A percentile compares a stretch with the other conserved stretches of the same genome.
Evolutionary conservation across 345 rosid genomes (phyloP).

Genomic region (Populus tremula): DNA sequence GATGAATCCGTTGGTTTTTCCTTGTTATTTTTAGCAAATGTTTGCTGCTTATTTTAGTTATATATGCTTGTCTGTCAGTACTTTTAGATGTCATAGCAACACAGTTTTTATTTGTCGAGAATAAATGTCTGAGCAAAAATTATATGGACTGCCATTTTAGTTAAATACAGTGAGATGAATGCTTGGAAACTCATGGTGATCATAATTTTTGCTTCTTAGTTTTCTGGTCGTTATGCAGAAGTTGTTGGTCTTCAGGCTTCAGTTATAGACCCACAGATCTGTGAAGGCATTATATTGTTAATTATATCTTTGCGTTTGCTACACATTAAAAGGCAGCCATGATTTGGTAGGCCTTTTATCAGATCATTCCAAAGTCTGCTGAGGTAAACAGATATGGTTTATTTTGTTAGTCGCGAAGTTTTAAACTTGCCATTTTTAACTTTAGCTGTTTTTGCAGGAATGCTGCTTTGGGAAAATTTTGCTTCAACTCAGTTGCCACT

Average conservation of each 20-base stretch:
- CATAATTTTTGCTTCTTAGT: neutral
- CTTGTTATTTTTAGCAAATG: neutral
- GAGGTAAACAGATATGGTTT: conserved; percentile 41
- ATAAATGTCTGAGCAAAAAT: too few species aligned
- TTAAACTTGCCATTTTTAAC: neutral
- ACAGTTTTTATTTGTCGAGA: too few species aligned
- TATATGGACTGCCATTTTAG: too few species aligned
- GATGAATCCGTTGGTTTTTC: neutral
- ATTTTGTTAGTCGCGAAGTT: neutral
- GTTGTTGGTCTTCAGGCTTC: conserved; percentile 94
- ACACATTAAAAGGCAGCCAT: conserved; percentile 79
- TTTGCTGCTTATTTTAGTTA: neutral
- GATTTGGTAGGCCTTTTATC: conserved; percentile 73
- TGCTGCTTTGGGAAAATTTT: conserved; percentile 60
- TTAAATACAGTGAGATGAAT: neutral
- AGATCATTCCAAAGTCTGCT: conserved; percentile 73
- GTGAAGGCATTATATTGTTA: conserved; percentile 63
- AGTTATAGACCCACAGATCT: conserved; percentile 56
- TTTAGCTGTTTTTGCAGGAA: conserved; percentile 47
- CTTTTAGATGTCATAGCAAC: neutral
- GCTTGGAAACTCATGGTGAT: neutral
- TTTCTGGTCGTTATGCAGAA: conserved; percentile 43
- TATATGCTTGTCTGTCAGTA: neutral
- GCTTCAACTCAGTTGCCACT: conserved; percentile 67
- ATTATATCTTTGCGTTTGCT: conserved; percentile 87